phyloP scores from a whole-genome alignment of 73 alveolate species.

The Tetrahymena borealis region DNA sequence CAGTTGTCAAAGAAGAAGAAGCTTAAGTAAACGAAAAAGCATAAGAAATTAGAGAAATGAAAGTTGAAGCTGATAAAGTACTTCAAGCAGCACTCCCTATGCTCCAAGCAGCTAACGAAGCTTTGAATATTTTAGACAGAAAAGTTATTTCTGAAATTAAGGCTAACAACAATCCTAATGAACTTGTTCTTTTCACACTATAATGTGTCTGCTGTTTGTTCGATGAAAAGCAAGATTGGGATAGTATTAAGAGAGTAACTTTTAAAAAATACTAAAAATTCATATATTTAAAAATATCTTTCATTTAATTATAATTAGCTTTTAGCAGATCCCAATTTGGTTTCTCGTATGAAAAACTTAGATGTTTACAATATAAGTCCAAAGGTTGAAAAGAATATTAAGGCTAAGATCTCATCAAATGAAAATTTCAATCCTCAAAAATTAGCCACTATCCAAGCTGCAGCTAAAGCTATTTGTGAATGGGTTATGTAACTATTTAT shows the following conservation, averaged over 20 bases:
- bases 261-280: not conserved
- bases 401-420: constrained; percentile 51
- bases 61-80: constrained; percentile 80
- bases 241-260: constrained; percentile 26
- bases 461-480: constrained; percentile 62
- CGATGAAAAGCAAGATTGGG: constrained; percentile 81
- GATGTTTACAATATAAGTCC: constrained; percentile 47
- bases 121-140: constrained; percentile 72
- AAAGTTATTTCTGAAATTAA: constrained; percentile 84
- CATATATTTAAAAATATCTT: not conserved
- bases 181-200: constrained; percentile 66
- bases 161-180: constrained; percentile 79
- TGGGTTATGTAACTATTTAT: constrained; percentile 64
- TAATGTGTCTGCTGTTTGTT: constrained; percentile 69
- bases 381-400: constrained; percentile 30
- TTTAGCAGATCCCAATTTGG: constrained; percentile 53
- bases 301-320: not conserved
- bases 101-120: constrained; percentile 81
- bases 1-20: constrained; percentile 70
- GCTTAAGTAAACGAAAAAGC: constrained; percentile 57
- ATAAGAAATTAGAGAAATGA: constrained; percentile 64
- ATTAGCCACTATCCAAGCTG: constrained; percentile 52
- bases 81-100: constrained; percentile 80
- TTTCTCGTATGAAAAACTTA: constrained; percentile 50
- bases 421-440: constrained; percentile 56